phyloP scores from a whole-genome alignment of 179 eudicot species.

The Drosera spatulata region DNA sequence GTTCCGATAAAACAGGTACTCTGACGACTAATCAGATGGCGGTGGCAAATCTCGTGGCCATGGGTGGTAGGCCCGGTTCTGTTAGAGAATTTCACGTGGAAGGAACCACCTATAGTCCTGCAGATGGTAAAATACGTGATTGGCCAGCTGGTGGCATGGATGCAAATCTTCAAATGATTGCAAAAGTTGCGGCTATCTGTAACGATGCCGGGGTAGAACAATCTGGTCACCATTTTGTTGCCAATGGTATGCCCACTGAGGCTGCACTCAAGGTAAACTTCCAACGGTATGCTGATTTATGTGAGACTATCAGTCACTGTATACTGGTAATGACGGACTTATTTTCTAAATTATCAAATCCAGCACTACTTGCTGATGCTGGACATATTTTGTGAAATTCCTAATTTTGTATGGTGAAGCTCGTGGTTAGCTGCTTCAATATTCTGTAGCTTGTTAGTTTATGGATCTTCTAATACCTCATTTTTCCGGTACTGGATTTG shows the following conservation, averaged over 20 bases:
- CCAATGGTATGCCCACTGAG: constrained; percentile 13
- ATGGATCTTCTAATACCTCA: too few relatives aligned
- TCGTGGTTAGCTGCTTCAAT: too few relatives aligned
- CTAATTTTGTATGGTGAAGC: too few relatives aligned
- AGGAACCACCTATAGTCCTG: constrained; percentile 8
- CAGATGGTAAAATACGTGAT: constrained; percentile 8
- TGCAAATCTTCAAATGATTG: constrained; percentile 9
- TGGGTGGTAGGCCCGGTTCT: not conserved
- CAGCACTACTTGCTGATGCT: too few relatives aligned
- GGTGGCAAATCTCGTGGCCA: constrained; percentile 9
- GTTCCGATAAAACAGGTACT: constrained; percentile 13
- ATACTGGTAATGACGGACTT: too few relatives aligned
- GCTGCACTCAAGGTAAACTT: constrained; percentile 11
- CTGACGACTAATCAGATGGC: constrained; percentile 14
- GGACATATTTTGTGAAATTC: too few relatives aligned
- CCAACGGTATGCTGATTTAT: too few relatives aligned
- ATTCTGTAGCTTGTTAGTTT: too few relatives aligned
- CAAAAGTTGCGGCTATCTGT: constrained; percentile 9
- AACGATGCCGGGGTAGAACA: constrained; percentile 10
- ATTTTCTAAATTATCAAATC: too few relatives aligned
- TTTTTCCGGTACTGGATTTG: too few relatives aligned
- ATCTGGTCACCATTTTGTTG: constrained; percentile 10
- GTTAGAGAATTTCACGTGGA: constrained; percentile 9
- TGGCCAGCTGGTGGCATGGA: constrained; percentile 11
- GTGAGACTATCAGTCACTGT: too few relatives aligned